A percentile compares a stretch with the other conserved stretches of the same genome.
Conservation (phyloP, 2,329 filamentous ascomycete genomes). For the Xylariaceae sp. region DNA sequence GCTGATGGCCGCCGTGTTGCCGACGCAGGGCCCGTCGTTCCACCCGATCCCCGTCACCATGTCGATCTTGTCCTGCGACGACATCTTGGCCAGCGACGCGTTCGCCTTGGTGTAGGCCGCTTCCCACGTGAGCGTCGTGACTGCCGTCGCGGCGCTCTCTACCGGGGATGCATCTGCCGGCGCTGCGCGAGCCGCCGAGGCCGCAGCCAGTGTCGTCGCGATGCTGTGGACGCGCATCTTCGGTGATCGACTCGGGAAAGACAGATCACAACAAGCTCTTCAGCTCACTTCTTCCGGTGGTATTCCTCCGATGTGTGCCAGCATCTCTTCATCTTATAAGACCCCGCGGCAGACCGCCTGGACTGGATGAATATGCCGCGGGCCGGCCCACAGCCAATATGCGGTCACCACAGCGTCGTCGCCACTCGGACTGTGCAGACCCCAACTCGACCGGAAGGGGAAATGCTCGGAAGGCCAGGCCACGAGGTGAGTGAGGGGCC, state of each 20-base stretch:
- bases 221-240: constrained; percentile 16
- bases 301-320: neutral
- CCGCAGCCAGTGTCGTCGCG: constrained; percentile 12
- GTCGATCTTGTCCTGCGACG: constrained; percentile 68
- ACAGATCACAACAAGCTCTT: too few relatives aligned
- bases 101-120: constrained; percentile 64
- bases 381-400: constrained; percentile 11
- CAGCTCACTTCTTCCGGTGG: too few relatives aligned
- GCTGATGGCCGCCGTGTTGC: constrained; percentile 49
- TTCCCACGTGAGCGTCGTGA: constrained; percentile 42
- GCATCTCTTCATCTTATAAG: neutral
- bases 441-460: constrained; percentile 17
- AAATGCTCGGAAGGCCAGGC: constrained; percentile 21
- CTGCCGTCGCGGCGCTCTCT: constrained; percentile 2
- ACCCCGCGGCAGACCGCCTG: neutral
- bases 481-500: constrained; percentile 12
- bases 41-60: constrained; percentile 73
- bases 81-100: constrained; percentile 60
- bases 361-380: neutral
- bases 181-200: constrained; percentile 7
- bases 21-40: constrained; percentile 62
- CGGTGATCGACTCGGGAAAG: neutral
- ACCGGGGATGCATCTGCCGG: constrained; percentile 4
- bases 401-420: constrained; percentile 4
- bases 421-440: constrained; percentile 6